Evolutionary conservation across 1,284 basidiomycete species (phyloP), one percentile per base, ranked within the genome.

Genomic region (Rhizopogon parksii): DNA sequence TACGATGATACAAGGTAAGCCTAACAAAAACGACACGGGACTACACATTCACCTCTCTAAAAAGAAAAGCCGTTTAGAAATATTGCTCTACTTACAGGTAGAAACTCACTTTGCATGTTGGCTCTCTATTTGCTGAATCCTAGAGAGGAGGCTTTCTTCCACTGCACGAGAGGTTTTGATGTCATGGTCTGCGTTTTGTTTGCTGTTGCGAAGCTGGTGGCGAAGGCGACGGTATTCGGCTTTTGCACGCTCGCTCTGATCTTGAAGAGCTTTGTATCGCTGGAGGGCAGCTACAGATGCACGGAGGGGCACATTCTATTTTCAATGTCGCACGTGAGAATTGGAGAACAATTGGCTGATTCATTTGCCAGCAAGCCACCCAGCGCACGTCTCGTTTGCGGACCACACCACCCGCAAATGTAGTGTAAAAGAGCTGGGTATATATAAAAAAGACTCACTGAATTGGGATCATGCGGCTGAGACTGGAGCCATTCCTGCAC

Each of bases 401-500:
- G 4, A n/a, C 30, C 30, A 32, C 11, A n/a, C 30, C 30, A 32
- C 11, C 11, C 30, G 30, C 30, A 12, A 12, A 32, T 32, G 11
- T 39, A 8, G 24, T 11, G 38, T 24, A 45, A 30, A 24, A 6
- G 42, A 4, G 11, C 9, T 32, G 30, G 8, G 30, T 32, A 32
- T 12, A 12, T 6, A 12, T 27, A 12, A 17, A 17, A 19, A 27
- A 47, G 11, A 67, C 71, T 63, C 59, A 72, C 76, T 53, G 66
- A 53, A 43, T 53, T 39, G 2, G 51, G 53, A 24, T 59, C 62
- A 2, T 47, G 24, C 34, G 57, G 25, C 34, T 67, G 59, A 19
- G 35, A 45, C 38, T 60, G 56, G 45, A 82, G 64, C 75, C 76
- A 83, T 35, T 59, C 57, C 51, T 76, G 71, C 38, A 77, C 74